Evolutionary conservation across 1,284 basidiomycete genomes (phyloP).

Genomic region (Thecaphora thlaspeos): DNA sequence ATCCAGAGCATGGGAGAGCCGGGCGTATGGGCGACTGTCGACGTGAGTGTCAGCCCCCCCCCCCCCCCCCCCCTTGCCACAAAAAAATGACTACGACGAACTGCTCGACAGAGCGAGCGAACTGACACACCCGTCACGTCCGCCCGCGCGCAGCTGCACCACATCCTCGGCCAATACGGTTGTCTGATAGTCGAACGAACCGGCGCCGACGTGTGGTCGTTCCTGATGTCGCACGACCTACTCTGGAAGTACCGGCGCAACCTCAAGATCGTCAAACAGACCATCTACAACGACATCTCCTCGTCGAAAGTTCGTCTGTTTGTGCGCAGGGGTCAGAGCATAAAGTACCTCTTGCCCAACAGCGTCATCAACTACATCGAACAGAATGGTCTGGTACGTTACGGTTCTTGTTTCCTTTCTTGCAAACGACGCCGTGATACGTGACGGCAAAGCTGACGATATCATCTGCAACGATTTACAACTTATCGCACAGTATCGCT

Average conservation of each 20-base stretch:
- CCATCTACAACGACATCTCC: constrained; percentile 98
- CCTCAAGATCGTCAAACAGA: constrained; percentile 79
- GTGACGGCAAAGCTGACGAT: no score
- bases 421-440: not conserved
- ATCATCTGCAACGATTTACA: not conserved
- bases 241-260: constrained; percentile 69
- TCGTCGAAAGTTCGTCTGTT: constrained; percentile 66
- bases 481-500: constrained; percentile 8
- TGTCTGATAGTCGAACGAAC: constrained; percentile 93
- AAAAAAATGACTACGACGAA: no score
- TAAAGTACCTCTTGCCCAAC: constrained; percentile 86
- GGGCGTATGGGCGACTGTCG: constrained; percentile 93
- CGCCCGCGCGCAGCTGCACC: constrained; percentile 69
- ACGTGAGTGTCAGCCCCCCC: constrained; percentile 65
- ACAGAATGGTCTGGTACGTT: constrained; percentile 63
- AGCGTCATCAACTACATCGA: constrained; percentile 95
- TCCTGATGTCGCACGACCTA: constrained; percentile 64
- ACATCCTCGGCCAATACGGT: constrained; percentile 91
- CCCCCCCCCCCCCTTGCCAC: no score
- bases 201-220: constrained; percentile 79
- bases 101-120: no score
- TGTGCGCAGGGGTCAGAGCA: constrained; percentile 85
- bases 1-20: constrained; percentile 98
- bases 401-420: not conserved
- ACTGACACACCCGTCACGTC: not conserved